Percentiles rank a stretch among this genome's conserved stretches.
Evolutionary conservation across 1,284 basidiomycete species (phyloP).

Genomic region (Sparassis latifolia): DNA sequence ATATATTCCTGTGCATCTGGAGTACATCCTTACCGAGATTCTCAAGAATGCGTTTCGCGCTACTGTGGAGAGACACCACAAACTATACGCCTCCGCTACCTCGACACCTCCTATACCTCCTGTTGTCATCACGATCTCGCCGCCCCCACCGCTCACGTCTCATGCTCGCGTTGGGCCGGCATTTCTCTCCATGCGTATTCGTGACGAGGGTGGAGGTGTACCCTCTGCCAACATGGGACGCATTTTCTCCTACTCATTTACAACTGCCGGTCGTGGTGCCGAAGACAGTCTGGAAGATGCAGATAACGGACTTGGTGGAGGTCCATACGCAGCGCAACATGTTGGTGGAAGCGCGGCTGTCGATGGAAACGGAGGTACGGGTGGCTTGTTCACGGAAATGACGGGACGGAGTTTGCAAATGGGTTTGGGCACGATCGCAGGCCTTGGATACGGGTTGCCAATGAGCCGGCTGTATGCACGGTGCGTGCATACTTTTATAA

Average conservation of each 20-base stretch:
- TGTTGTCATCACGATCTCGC: conserved; percentile 68
- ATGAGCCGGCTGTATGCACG: conserved; percentile 80
- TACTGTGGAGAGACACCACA: conserved; percentile 71
- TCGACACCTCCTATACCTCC: conserved; percentile 45
- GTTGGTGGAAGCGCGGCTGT: conserved; percentile 65
- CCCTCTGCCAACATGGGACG: conserved; percentile 65
- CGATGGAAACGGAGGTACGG: conserved; percentile 37
- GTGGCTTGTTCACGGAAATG: conserved; percentile 67
- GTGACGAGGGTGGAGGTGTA: conserved; percentile 86
- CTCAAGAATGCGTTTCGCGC: conserved; percentile 89
- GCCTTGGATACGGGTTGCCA: conserved; percentile 80
- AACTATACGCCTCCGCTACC: conserved; percentile 30
- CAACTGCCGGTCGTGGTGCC: conserved; percentile 56
- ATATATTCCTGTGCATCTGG: conserved; percentile 84
- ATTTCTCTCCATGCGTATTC: conserved; percentile 72
- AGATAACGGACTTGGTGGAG: conserved; percentile 45
- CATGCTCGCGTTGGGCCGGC: conserved; percentile 11
- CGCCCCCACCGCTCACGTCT: conserved; percentile 29
- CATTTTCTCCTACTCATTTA: conserved; percentile 89
- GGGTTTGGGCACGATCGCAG: conserved; percentile 72
- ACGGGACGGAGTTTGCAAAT: conserved; percentile 70
- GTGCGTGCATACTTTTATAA: conserved; percentile 25
- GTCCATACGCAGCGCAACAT: conserved; percentile 69
- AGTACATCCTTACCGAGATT: conserved; percentile 83
- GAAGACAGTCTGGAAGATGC: conserved; percentile 21